Evolutionary conservation across 78 protist species (phyloP), one percentile per base, ranked within the genome.

Genomic region (Dictyostelium purpureum): DNA sequence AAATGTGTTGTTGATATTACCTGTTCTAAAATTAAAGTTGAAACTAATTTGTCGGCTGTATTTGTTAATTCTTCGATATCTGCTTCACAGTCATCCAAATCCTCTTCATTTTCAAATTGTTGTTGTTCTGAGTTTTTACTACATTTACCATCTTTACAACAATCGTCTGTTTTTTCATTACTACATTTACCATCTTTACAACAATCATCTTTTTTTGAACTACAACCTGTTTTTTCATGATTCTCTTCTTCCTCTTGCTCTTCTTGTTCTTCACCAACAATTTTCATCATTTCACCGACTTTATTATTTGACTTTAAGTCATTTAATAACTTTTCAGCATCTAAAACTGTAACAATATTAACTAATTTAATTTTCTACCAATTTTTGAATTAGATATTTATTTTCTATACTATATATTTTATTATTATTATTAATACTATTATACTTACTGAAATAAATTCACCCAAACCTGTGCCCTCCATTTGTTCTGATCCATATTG

Each of bases 11-110:
- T 54, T 19, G 9, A 74, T 42, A 7, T 28, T 66, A 80, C 89
- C 51, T 80, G 89, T 40, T 80, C 89, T 19, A 80, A 67, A 33
- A 80, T 47, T 80, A 80, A 67, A 51, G 89, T n/a, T n/a, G 79
- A 66, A 47, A 80, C 66, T 51, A 38, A 38, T 37, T 80, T 80
- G 21, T 80, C 89, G 7, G 77, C 19, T 35, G 69, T 66, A 14
- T 80, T 80, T 12, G 49, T 77, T 21, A 80, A 37, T 35, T 51
- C 66, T n/a, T 75, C 6, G 7, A 16, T 21, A 71, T 45, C 79
- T 2, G 57, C 21, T 26, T 71, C 79, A 43, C 11, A 24, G 26
- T 71, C 79, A 26, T 71, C 56, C 21, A 67, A n/a, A 10, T 67
- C 49, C 21, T 33, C 75, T 24, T 16, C 26, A 28, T 11, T 24